Evolutionary conservation across 257 asterid species (phyloP).

Genomic region (Solanum acaule): DNA sequence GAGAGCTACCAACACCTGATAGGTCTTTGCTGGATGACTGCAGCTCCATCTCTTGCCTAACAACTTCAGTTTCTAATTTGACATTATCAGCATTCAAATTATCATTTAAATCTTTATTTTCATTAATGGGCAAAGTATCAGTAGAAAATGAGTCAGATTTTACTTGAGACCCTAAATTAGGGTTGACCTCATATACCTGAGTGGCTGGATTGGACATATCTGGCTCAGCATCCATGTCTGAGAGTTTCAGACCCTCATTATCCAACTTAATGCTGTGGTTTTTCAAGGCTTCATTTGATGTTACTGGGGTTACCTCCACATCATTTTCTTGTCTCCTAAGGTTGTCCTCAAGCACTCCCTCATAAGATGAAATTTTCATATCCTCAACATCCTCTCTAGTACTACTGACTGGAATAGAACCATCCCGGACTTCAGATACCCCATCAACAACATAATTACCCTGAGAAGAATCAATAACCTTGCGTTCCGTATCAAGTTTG

Average conservation of each 20-base stretch:
- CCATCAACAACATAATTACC: background rate
- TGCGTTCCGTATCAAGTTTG: background rate
- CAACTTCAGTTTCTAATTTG: constrained; percentile 28
- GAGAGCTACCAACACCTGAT: constrained; percentile 14
- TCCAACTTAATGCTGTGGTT: constrained; percentile 1
- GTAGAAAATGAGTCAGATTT: constrained; percentile 27
- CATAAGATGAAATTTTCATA: background rate
- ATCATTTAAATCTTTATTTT: constrained; percentile 21
- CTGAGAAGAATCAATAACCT: background rate
- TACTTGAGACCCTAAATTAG: constrained; percentile 34
- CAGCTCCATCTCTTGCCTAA: constrained; percentile 21
- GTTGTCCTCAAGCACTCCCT: background rate
- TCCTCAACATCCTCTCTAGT: background rate
- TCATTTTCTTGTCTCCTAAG: background rate
- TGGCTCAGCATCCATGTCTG: constrained; percentile 15
- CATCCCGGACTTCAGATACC: background rate
- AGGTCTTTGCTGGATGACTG: constrained; percentile 15
- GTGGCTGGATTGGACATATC: constrained; percentile 15
- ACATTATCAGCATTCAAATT: constrained; percentile 31
- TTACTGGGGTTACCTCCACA: background rate
- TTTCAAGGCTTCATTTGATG: background rate
- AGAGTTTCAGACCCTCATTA: constrained; percentile 11
- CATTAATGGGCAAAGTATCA: constrained; percentile 20
- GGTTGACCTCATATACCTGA: constrained; percentile 33
- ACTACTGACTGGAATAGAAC: background rate